A percentile compares a stretch with the other conserved stretches of the same genome.
Evolutionary conservation across 805 yeast genomes (phyloP).

Genomic region (Barnettozyma siamensis): DNA sequence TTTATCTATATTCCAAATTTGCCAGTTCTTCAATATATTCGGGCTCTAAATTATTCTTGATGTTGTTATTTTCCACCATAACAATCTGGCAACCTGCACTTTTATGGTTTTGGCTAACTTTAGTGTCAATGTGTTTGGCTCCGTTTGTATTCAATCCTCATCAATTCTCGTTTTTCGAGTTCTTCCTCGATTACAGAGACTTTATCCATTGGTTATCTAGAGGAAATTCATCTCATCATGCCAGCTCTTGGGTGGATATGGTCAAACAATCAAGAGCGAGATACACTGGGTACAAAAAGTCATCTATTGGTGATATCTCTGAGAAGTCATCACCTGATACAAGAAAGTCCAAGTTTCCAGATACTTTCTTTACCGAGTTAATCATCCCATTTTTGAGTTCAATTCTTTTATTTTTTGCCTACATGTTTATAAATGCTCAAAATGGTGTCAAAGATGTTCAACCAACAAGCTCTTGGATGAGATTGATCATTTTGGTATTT

Average conservation of each 20-base stretch:
- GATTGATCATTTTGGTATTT: conserved; percentile 50
- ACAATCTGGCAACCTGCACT: conserved; percentile 79
- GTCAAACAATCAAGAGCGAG: conserved; percentile 77
- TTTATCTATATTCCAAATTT: conserved; percentile 68
- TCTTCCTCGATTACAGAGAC: conserved; percentile 60
- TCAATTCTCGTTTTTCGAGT: conserved; percentile 64
- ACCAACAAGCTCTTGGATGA: conserved; percentile 51
- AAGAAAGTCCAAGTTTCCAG: conserved; percentile 71
- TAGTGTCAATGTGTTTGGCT: conserved; percentile 57
- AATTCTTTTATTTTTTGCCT: conserved; percentile 64
- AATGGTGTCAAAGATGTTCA: conserved; percentile 60
- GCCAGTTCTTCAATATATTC: conserved; percentile 70
- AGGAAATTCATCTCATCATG: conserved; percentile 64
- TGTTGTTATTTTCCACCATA: conserved; percentile 68
- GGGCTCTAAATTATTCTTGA: conserved; percentile 64
- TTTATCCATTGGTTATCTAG: conserved; percentile 72
- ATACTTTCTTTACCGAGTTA: conserved; percentile 75
- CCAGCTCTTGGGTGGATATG: conserved; percentile 75
- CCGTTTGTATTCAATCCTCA: conserved; percentile 77
- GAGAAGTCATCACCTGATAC: conserved; percentile 57
- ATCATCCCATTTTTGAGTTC: conserved; percentile 67
- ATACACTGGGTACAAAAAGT: conserved; percentile 86
- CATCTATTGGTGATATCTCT: conserved; percentile 57
- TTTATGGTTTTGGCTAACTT: conserved; percentile 70
- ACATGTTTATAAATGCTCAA: conserved; percentile 78